A percentile compares a stretch with the other conserved stretches of the same genome.
Conservation (phyloP, 148 eudicot species). For the Limonium bicolor region DNA sequence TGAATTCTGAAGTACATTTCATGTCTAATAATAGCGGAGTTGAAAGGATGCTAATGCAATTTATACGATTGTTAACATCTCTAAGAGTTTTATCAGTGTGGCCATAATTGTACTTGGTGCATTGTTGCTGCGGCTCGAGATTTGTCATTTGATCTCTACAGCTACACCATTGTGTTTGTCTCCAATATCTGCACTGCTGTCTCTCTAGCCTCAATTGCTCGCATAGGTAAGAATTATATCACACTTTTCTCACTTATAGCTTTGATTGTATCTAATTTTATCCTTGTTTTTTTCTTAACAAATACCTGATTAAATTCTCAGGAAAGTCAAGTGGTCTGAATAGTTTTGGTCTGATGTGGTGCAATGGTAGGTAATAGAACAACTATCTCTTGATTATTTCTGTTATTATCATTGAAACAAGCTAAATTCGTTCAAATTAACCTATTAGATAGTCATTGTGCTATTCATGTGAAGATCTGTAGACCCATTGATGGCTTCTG, state of each 20-base stretch:
- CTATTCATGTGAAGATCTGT: too few relatives aligned
- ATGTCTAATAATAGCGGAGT: too few relatives aligned
- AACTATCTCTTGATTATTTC: background rate
- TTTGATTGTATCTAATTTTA: too few relatives aligned
- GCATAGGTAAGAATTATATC: too few relatives aligned
- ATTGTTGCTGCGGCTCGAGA: conserved; percentile 47
- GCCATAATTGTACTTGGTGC: conserved; percentile 43
- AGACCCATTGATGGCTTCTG: too few relatives aligned
- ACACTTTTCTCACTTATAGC: conserved; percentile 1
- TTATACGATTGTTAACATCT: conserved; percentile 2
- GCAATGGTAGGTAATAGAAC: conserved; percentile 22
- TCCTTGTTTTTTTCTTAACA: too few relatives aligned
- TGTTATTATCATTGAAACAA: too few relatives aligned
- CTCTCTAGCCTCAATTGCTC: conserved; percentile 44
- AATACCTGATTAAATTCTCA: too few relatives aligned
- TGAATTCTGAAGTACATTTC: too few relatives aligned
- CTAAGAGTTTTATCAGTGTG: conserved; percentile 39
- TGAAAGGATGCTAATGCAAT: conserved; percentile 14
- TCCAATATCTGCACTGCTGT: conserved; percentile 42
- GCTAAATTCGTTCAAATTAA: too few relatives aligned
- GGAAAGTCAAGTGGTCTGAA: conserved; percentile 45
- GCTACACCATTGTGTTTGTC: conserved; percentile 33
- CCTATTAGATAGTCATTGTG: too few relatives aligned
- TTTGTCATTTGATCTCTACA: conserved; percentile 38
- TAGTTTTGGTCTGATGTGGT: conserved; percentile 51